These are phyloP conservation scores for Phlebopus sp. DNA, from an alignment of 1,284 basidiomycete genomes.

Conservation along the genomic window DNA sequence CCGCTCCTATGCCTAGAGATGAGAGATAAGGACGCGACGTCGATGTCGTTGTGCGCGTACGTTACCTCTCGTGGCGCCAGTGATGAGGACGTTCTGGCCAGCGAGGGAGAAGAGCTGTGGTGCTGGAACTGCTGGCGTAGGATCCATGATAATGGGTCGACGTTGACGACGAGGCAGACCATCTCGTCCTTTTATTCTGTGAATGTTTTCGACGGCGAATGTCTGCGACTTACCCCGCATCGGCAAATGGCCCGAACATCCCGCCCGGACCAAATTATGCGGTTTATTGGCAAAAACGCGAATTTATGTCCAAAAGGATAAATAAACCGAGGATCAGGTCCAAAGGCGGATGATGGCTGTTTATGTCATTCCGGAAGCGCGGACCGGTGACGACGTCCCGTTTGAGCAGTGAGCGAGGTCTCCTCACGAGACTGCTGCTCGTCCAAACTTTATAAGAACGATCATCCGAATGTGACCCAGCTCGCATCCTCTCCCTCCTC, in stretches of 20 bases:
- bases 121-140: slow-evolving; percentile 43
- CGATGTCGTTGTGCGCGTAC: slow-evolving; percentile 19
- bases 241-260: slow-evolving; percentile 26
- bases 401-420: slow-evolving; percentile 21
- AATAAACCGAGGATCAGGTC: slow-evolving; percentile 20
- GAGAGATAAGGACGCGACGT: slow-evolving; percentile 15
- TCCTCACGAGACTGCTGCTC: slow-evolving; percentile 30
- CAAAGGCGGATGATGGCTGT: background rate
- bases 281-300: too few relatives aligned
- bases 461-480: slow-evolving; percentile 24
- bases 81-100: slow-evolving; percentile 64
- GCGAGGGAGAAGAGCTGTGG: slow-evolving; percentile 59
- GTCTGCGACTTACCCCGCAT: slow-evolving; percentile 24
- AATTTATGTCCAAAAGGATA: slow-evolving; percentile 14
- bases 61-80: slow-evolving; percentile 65
- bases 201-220: background rate
- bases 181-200: slow-evolving; percentile 25
- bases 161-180: background rate
- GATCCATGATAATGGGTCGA: slow-evolving; percentile 35
- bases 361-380: slow-evolving; percentile 17
- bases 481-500: slow-evolving; percentile 22
- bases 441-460: slow-evolving; percentile 34
- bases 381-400: slow-evolving; percentile 28
- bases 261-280: slow-evolving; percentile 18
- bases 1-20: slow-evolving; percentile 66